Base-by-base conservation (phyloP, 306 rosid genomes). In the Quercus aquifolioides region DNA sequence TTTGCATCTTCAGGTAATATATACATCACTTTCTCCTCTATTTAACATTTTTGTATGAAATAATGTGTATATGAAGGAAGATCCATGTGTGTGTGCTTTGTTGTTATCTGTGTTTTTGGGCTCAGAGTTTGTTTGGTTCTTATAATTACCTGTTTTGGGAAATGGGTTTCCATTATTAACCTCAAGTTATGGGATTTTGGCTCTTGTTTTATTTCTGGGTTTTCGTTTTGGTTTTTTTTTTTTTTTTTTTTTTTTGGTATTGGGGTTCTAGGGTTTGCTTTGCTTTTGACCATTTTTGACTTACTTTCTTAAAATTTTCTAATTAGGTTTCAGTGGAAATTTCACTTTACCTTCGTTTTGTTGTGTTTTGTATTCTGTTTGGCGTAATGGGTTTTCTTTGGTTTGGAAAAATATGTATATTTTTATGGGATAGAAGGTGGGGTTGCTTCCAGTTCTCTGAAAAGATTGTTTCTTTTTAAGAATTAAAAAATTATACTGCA, bases 251-350 rank as follows among this genome's bases (percentile, higher is more conserved):
- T 77, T 74, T 80, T 23, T 3, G 46, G 11, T 41, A 41, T 41
- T 41, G n/a, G 33, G 25, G 30, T 62, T 79, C 70, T 85, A 77
- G 87, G 90, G 84, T 78, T 84, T 86, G 51, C 56, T 75, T 82
- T 30, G 69, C 69, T 77, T 59, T n/a, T 25, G 73, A 71, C 46
- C 59, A 49, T 65, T 59, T 71, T 58, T 73, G 58, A 23, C 20
- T 28, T 65, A 23, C 12, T 58, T 25, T 56, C 26, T 52, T 33
- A 41, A 41, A 41, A 41, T 33, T 35, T 57, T 6, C 19, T 15
- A 69, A 41, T 10, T 69, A 70, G 60, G 28, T 75, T 55, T 59
- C 46, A 25, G 57, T 23, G 28, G 17, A n/a, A 23, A n/a, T 71
- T 30, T 71, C 59, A 11, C 54, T 55, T 57, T 46, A 35, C 21